Evolutionary conservation across 2,329 filamentous ascomycete genomes (phyloP).

Genomic region (Chrysosporium queenslandicum): DNA sequence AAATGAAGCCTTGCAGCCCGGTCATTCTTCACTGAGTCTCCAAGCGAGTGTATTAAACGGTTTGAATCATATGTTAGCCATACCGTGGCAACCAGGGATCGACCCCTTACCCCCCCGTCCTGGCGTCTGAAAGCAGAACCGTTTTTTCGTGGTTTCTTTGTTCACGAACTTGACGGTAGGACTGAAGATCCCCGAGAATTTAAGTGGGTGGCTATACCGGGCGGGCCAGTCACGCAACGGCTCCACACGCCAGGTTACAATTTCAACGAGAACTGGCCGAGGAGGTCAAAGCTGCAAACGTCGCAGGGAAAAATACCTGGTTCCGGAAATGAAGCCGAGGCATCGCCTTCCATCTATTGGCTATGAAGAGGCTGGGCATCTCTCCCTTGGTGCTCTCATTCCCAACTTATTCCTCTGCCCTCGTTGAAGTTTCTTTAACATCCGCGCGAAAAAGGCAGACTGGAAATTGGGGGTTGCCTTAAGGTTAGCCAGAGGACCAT

Average conservation of each 20-base stretch:
- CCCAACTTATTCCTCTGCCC: not conserved
- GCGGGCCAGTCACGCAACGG: slow-evolving; percentile 1
- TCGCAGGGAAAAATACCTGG: not conserved
- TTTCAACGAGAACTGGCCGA: slow-evolving; percentile 6
- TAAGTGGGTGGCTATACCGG: not conserved
- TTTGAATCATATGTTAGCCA: not conserved
- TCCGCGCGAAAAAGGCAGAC: not conserved
- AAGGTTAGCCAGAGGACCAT: not conserved
- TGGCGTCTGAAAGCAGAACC: not conserved
- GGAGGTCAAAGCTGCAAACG: slow-evolving; percentile 10
- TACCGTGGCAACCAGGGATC: slow-evolving; percentile 1
- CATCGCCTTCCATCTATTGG: not conserved
- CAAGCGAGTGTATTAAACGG: not conserved
- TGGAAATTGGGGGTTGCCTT: not conserved
- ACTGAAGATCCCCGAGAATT: slow-evolving; percentile 5
- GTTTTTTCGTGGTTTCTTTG: slow-evolving; percentile 5
- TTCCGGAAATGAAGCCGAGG: slow-evolving; percentile 9
- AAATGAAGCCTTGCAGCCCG: not conserved
- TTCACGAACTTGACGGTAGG: slow-evolving; percentile 3
- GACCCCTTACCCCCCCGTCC: slow-evolving; percentile 5
- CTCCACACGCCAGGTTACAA: not conserved
- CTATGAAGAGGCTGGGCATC: no score
- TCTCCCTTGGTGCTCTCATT: no score
- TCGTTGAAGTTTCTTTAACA: not conserved
- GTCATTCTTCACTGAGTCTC: not conserved